phyloP scores from a whole-genome alignment of 305 asterid genomes.

The Striga hermonthica region DNA sequence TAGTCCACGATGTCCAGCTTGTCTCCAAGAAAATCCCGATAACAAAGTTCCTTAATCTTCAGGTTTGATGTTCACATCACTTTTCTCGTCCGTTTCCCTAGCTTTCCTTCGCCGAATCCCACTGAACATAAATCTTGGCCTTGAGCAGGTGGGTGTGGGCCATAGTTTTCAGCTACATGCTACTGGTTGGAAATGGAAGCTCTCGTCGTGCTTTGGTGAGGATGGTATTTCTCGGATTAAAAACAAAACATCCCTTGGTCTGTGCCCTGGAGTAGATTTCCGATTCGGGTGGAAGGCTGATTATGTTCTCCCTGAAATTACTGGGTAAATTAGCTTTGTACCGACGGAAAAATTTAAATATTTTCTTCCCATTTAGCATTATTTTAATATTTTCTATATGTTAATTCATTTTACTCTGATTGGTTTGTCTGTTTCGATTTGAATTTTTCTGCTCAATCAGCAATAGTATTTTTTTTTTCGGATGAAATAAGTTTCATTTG shows the following conservation, averaged over 20 bases:
- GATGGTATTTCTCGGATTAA: conserved; percentile 79
- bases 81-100: conserved; percentile 6
- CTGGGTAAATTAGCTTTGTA: conserved; percentile 53
- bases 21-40: conserved; percentile 89
- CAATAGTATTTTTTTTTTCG: background rate
- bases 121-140: background rate
- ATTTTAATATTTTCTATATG: background rate
- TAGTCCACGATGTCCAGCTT: conserved; percentile 77
- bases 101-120: conserved; percentile 10
- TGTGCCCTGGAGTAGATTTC: conserved; percentile 85
- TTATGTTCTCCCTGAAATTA: conserved; percentile 84
- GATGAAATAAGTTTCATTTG: no score
- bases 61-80: conserved; percentile 44
- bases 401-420: background rate
- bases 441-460: background rate
- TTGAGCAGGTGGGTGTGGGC: conserved; percentile 81
- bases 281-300: conserved; percentile 98
- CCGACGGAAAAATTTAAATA: conserved; percentile 4
- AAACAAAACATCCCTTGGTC: conserved; percentile 80
- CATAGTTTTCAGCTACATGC: conserved; percentile 85
- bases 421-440: conserved; percentile 5
- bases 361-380: background rate
- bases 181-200: conserved; percentile 98
- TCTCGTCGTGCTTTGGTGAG: conserved; percentile 74
- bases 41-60: conserved; percentile 82